Percentiles rank a stretch among this genome's conserved stretches.
Evolutionary conservation across 192 early-diverging fungal species (phyloP).

Genomic region (Coemansia guatemalensis): DNA sequence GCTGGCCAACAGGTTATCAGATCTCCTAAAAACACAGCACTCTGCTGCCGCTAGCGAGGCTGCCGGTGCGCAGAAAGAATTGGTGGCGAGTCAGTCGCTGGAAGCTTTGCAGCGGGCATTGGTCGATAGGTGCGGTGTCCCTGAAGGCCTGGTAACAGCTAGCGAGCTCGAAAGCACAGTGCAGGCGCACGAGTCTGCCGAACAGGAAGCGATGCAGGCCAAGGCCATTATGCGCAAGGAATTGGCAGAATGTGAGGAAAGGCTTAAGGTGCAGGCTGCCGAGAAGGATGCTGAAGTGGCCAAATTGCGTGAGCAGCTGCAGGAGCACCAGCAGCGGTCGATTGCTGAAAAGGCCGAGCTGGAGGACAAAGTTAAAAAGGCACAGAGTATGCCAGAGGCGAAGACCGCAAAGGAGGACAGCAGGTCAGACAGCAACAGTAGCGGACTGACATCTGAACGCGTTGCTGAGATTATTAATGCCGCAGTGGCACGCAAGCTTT

Average conservation of each 20-base stretch:
- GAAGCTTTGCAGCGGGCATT: slow-evolving; percentile 6
- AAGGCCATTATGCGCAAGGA: slow-evolving; percentile 38
- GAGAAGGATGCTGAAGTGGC: slow-evolving; percentile 14
- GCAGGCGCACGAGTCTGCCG: slow-evolving; percentile 11
- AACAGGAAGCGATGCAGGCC: slow-evolving; percentile 22
- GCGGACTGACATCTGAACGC: slow-evolving; percentile 18
- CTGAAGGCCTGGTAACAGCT: slow-evolving; percentile 24
- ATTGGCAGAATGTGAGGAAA: slow-evolving; percentile 17
- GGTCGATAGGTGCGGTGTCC: slow-evolving; percentile 20
- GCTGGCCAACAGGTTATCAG: slow-evolving; percentile 14
- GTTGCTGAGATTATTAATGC: slow-evolving; percentile 28
- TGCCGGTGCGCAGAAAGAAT: background rate
- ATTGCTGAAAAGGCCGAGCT: background rate
- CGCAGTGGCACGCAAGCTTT: slow-evolving; percentile 22
- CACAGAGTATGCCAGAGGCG: background rate
- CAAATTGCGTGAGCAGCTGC: slow-evolving; percentile 14
- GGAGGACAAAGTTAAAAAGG: background rate
- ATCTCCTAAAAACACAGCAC: background rate
- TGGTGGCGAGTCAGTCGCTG: background rate
- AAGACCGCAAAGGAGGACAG: background rate
- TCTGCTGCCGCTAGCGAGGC: background rate
- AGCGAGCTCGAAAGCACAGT: slow-evolving; percentile 21
- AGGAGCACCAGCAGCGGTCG: background rate
- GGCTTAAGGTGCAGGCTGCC: slow-evolving; percentile 1
- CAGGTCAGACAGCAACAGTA: background rate